A percentile compares a stretch with the other conserved stretches of the same genome.
Evolutionary conservation across 257 asterid genomes (phyloP).

Genomic region (Henckelia pumila): DNA sequence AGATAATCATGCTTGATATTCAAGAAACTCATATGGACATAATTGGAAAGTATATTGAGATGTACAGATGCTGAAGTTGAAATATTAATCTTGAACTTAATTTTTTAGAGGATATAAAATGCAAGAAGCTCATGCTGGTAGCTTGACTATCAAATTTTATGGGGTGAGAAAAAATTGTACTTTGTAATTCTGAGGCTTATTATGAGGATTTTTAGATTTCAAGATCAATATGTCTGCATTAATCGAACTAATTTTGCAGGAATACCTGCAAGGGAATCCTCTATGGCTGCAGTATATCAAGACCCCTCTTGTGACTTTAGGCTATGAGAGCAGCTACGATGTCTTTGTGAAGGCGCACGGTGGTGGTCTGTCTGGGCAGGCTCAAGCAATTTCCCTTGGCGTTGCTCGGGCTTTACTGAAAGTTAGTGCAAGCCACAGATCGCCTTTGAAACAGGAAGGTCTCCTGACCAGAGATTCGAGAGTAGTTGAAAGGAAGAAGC

Average conservation of each 20-base stretch:
- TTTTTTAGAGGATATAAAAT: background rate
- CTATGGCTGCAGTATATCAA: slow-evolving; percentile 89
- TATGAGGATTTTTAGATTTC: slow-evolving; percentile 3
- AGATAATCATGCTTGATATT: background rate
- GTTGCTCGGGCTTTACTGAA: slow-evolving; percentile 92
- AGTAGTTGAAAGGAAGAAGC: slow-evolving; percentile 93
- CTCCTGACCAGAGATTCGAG: slow-evolving; percentile 91
- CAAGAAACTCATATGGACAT: background rate
- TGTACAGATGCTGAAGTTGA: background rate
- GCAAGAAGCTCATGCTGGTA: background rate
- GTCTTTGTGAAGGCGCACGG: slow-evolving; percentile 93
- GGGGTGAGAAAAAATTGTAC: background rate
- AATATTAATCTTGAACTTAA: background rate
- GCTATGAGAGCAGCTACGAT: slow-evolving; percentile 85
- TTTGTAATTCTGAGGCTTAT: background rate
- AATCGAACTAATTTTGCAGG: slow-evolving; percentile 42
- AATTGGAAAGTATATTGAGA: background rate
- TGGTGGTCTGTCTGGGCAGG: slow-evolving; percentile 94
- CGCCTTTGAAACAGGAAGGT: slow-evolving; percentile 80
- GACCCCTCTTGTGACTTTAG: slow-evolving; percentile 74
- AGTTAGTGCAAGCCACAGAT: slow-evolving; percentile 78
- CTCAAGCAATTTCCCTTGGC: slow-evolving; percentile 92
- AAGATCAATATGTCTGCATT: background rate
- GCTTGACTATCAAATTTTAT: background rate
- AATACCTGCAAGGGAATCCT: slow-evolving; percentile 97